Percentiles rank a stretch among this genome's conserved stretches.
phyloP scores from a whole-genome alignment of 495 filamentous ascomycete genomes.

The Saxophila tyrrhenica region DNA sequence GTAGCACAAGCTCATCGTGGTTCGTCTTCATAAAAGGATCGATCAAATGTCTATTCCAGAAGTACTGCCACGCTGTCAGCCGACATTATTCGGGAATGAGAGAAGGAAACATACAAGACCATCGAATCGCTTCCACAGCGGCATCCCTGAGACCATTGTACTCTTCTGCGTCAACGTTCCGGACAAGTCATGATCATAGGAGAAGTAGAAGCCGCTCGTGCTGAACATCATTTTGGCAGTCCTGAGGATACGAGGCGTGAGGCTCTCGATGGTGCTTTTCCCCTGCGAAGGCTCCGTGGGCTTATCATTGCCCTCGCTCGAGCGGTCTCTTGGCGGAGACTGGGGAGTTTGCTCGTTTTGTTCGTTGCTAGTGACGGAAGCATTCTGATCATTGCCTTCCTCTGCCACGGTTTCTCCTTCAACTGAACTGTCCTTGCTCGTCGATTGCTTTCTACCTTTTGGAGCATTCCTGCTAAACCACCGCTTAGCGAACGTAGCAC shows the following conservation, averaged over 20 bases:
- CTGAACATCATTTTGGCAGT: constrained; percentile 71
- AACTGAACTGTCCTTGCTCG: too few relatives aligned
- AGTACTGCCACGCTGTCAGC: constrained; percentile 30
- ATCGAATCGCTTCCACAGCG: constrained; percentile 64
- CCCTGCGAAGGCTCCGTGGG: constrained; percentile 9
- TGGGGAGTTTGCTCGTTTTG: too few relatives aligned
- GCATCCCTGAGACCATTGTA: constrained; percentile 33
- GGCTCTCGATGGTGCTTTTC: constrained; percentile 30
- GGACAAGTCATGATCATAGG: constrained; percentile 86
- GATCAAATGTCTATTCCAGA: constrained; percentile 78
- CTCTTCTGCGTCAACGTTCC: constrained; percentile 44
- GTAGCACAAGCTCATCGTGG: constrained; percentile 57
- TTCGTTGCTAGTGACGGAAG: too few relatives aligned
- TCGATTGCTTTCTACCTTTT: neutral
- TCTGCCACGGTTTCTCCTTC: too few relatives aligned
- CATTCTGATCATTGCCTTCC: neutral
- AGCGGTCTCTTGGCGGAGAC: too few relatives aligned
- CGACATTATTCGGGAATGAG: constrained; percentile 19
- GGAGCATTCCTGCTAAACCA: constrained; percentile 63
- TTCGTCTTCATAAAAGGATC: constrained; percentile 61
- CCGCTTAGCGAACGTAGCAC: constrained; percentile 56
- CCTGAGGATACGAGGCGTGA: constrained; percentile 74
- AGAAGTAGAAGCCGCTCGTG: constrained; percentile 75
- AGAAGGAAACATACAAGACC: constrained; percentile 38
- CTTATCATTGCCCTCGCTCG: constrained; percentile 9